Conservation (phyloP, 2,329 filamentous ascomycete species). For the Tympanopsis confertula region DNA sequence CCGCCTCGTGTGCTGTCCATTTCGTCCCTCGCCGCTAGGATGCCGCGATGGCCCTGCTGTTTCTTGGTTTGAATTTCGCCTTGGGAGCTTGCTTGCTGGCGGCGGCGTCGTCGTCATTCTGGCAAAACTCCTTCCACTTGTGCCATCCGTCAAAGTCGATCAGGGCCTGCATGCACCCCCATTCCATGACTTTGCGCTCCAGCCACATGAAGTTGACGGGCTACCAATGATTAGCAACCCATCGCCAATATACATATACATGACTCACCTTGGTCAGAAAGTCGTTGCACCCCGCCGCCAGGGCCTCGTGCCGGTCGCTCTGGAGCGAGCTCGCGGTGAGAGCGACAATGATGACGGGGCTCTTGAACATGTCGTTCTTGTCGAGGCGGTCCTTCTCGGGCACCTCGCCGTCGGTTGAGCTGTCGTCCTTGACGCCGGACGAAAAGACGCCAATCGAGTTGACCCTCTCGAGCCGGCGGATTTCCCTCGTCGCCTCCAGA, state of each 20-base stretch:
- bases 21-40: too few relatives aligned
- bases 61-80: conserved; percentile 21
- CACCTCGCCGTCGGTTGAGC: conserved; percentile 42
- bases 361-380: conserved; percentile 11
- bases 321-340: conserved; percentile 58
- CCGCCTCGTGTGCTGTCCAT: too few relatives aligned
- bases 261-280: conserved; percentile 52
- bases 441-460: conserved; percentile 57
- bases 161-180: conserved; percentile 64
- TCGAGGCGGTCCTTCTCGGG: conserved; percentile 31
- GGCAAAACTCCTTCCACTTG: conserved; percentile 55
- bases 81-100: conserved; percentile 26
- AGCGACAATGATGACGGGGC: conserved; percentile 60
- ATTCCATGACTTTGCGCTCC: conserved; percentile 61
- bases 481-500: conserved; percentile 58
- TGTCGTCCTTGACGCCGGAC: too few relatives aligned
- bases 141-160: conserved; percentile 65
- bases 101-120: conserved; percentile 30
- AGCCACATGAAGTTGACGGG: conserved; percentile 62
- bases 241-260: not conserved
- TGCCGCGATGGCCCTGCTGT: conserved; percentile 30
- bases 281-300: conserved; percentile 61
- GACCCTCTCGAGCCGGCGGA: conserved; percentile 49
- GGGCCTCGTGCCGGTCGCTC: conserved; percentile 57
- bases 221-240: conserved; percentile 13